Evolutionary conservation across 306 rosid genomes (phyloP), one percentile per base, ranked within the genome.

Genomic region (Lathyrus tuberosus): DNA sequence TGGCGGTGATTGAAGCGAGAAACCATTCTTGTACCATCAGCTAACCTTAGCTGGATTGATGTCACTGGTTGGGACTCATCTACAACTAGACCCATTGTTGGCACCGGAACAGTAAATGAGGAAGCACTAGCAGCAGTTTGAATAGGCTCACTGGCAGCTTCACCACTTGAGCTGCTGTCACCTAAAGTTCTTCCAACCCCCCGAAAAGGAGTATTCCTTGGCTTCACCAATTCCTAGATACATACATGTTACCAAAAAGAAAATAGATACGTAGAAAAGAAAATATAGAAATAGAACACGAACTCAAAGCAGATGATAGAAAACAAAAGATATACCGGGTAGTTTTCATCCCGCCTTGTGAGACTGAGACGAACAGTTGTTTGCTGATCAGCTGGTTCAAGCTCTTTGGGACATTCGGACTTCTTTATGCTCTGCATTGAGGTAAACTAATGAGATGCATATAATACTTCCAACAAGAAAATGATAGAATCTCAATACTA

Each of bases 1-100:
- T 91, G 99, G 81, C 75, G 85, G 84, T 78, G 71, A 80, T 94
- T 94, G 88, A 94, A 91, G 52, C 91, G 97, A 59, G 97, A 86
- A 41, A 94, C 88, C 95, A 94, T 88, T 35, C 97, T 92, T 0
- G 99, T 94, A 41, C 99, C 99, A 79, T 94, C 99, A 3, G 97
- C 92, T 80, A 94, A 76, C 81, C 99, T 87, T 43, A 94, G 81
- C 83, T 94, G 97, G 78, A 94, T 83, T 69, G 99, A 94, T 31
- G 97, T 94, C 30, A 83, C 74, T 9, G 99, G 96, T 56, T 68
- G 78, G 5, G 97, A 74, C 60, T 87, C 85, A 67, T 94, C 91
- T 4, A 91, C 86, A 10, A 85, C 81, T 80, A 94, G 72, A 64
- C 99, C 95, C 81, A 74, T 24, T 6, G 83, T 74, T 60, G 90